These are phyloP conservation scores for Cladorrhinum samala DNA, from an alignment of 495 filamentous ascomycete genomes.

Conservation along the genomic window DNA sequence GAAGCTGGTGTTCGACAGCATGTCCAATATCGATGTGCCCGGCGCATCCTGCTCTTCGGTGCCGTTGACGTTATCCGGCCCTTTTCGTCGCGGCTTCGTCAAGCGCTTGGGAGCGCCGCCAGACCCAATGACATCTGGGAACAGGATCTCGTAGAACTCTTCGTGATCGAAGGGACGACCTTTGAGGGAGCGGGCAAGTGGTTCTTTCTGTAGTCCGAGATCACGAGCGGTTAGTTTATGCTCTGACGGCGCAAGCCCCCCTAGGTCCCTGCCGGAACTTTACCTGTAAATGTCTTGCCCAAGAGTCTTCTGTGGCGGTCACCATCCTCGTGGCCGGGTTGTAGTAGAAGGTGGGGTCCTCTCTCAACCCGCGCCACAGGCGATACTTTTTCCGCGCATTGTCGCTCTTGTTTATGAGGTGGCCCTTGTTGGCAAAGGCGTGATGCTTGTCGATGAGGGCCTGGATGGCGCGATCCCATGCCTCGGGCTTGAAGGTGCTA, in stretches of 20 bases:
- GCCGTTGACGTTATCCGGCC: constrained; percentile 24
- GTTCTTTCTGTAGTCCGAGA: constrained; percentile 37
- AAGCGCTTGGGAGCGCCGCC: constrained; percentile 46
- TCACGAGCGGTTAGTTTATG: too few relatives aligned
- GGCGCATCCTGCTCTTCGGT: constrained; percentile 26
- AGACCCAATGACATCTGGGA: constrained; percentile 45
- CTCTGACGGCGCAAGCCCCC: too few relatives aligned
- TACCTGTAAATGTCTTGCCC: constrained; percentile 43
- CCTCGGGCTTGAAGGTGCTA: constrained; percentile 47
- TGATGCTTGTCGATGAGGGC: constrained; percentile 41
- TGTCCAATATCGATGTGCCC: constrained; percentile 28
- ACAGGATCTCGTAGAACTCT: constrained; percentile 45
- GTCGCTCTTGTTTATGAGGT: constrained; percentile 50
- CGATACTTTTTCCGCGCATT: constrained; percentile 51
- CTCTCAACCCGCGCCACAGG: constrained; percentile 45
- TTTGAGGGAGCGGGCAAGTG: constrained; percentile 40
- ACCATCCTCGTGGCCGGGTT: constrained; percentile 38
- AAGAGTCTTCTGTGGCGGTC: constrained; percentile 43
- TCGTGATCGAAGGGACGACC: constrained; percentile 47
- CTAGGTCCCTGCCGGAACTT: too few relatives aligned
- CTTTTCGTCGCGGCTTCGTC: constrained; percentile 40
- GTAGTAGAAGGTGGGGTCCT: constrained; percentile 45
- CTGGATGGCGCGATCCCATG: constrained; percentile 44
- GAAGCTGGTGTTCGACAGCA: constrained; percentile 22
- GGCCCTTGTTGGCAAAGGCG: constrained; percentile 44